A percentile compares a stretch with the other conserved stretches of the same genome.
Conservation (phyloP, 805 yeast genomes). For the Millerago galiae region DNA sequence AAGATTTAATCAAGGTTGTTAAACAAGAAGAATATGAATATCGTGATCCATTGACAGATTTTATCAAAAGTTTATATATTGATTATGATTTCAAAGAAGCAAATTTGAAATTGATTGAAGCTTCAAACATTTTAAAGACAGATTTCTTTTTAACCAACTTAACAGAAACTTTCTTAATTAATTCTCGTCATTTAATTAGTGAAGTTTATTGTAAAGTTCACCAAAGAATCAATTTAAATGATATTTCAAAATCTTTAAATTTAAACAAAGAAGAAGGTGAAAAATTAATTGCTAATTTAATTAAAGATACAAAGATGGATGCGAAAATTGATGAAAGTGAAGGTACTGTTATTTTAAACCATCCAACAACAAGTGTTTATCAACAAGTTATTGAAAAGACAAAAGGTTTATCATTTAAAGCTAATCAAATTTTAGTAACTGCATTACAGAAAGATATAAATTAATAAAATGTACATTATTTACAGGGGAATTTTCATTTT, state of each 20-base stretch:
- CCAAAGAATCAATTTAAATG: constrained; percentile 39
- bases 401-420: constrained; percentile 55
- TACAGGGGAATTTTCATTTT: background rate
- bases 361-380: constrained; percentile 48
- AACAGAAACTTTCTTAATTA: constrained; percentile 35
- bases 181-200: constrained; percentile 44
- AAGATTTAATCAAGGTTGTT: constrained; percentile 51
- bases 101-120: constrained; percentile 39
- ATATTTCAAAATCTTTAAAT: constrained; percentile 38
- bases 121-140: constrained; percentile 40
- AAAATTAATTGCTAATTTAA: constrained; percentile 44
- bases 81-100: constrained; percentile 55
- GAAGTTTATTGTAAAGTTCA: constrained; percentile 52
- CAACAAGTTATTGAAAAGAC: constrained; percentile 66
- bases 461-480: constrained; percentile 14
- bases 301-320: constrained; percentile 44
- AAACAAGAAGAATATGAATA: constrained; percentile 61
- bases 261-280: constrained; percentile 41
- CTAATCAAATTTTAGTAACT: constrained; percentile 48
- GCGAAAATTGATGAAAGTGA: constrained; percentile 48
- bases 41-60: constrained; percentile 55
- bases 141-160: constrained; percentile 50
- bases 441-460: constrained; percentile 27
- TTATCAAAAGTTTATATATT: constrained; percentile 47
- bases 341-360: constrained; percentile 47